Base-by-base conservation (phyloP, 257 asterid species). In the Solanum verrucosum region DNA sequence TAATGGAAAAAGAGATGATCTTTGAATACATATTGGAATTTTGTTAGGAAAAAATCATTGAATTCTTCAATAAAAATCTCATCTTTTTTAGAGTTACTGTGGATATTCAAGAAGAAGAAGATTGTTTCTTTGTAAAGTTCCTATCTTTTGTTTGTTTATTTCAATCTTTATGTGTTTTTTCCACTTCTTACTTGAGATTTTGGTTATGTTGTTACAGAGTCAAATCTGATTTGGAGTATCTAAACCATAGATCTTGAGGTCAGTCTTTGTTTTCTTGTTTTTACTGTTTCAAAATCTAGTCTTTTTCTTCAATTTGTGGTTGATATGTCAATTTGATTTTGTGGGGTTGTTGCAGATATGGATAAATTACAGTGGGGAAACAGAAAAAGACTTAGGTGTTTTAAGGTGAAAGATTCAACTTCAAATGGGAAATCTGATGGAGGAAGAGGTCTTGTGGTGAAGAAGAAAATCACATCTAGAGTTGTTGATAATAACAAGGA, bases 401-500 rank as follows among this genome's bases (percentile, higher is more conserved):
- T 88, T 18, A 89, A 91, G 88, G 88, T 89, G 68, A 91, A 91
- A 63, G 91, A 86, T 27, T 79, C 92, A 67, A 77, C 68, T 86
- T 87, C 89, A 72, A 88, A 86, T 90, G 90, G 87, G 60, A 88
- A 90, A 88, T 84, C 90, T 15, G 91, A 87, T 83, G 89, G 83
- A 23, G 77, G 87, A 34, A 73, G 87, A 31, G 0, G 7, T 44
- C 77, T 86, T 46, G 63, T 75, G 38, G 88, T 74, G 40, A 91
- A 88, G 89, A 91, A 87, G 91, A 89, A 87, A 88, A 92, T 92
- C 63, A 96, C 97, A 89, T 95, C 98, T 13, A 87, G 98, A 59
- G 93, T 92, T 82, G 90, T 91, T 92, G 96, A 94, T 77, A 93
- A 91, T 87, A 89, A 88, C 68, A 86, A 73, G 68, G 88, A 49